Evolutionary conservation across 2,329 filamentous ascomycete genomes (phyloP).

Genomic region (Fusarium udum): DNA sequence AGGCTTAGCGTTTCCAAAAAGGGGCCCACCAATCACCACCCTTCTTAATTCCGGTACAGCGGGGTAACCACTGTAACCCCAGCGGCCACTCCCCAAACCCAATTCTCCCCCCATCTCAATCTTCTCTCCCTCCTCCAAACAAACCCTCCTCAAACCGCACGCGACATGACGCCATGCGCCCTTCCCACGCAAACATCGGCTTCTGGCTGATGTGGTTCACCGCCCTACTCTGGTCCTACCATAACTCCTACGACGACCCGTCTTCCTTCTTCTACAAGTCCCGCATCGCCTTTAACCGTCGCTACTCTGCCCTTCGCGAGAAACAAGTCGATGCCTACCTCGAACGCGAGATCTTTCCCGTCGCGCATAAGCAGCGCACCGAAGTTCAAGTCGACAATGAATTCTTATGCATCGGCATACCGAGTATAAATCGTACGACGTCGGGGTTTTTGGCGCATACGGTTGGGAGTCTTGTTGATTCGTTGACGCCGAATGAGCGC

Average conservation of each 20-base stretch:
- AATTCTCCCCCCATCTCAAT: not conserved
- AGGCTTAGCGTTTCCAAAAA: not conserved
- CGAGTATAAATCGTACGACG: conserved; percentile 47
- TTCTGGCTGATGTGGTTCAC: conserved; percentile 46
- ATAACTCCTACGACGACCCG: conserved; percentile 48
- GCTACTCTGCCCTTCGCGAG: conserved; percentile 41
- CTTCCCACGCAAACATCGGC: conserved; percentile 44
- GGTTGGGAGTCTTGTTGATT: conserved; percentile 47
- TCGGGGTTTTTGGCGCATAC: conserved; percentile 45
- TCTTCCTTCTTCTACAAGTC: conserved; percentile 48
- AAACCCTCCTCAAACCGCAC: not conserved
- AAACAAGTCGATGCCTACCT: conserved; percentile 39
- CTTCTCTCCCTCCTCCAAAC: too few relatives aligned
- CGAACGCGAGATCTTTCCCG: conserved; percentile 33
- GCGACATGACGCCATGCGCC: conserved; percentile 38
- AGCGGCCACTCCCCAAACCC: not conserved
- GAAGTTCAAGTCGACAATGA: conserved; percentile 11
- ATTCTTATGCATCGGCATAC: conserved; percentile 48
- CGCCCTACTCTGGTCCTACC: conserved; percentile 43
- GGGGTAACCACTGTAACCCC: not conserved
- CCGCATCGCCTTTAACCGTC: conserved; percentile 40
- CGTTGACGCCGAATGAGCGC: conserved; percentile 45
- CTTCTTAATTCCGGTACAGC: not conserved
- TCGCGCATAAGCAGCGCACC: conserved; percentile 15
- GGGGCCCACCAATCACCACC: not conserved